A percentile compares a stretch with the other conserved stretches of the same genome.
Conservation (phyloP, 192 early-diverging fungal species). For the Dispira simplex region DNA sequence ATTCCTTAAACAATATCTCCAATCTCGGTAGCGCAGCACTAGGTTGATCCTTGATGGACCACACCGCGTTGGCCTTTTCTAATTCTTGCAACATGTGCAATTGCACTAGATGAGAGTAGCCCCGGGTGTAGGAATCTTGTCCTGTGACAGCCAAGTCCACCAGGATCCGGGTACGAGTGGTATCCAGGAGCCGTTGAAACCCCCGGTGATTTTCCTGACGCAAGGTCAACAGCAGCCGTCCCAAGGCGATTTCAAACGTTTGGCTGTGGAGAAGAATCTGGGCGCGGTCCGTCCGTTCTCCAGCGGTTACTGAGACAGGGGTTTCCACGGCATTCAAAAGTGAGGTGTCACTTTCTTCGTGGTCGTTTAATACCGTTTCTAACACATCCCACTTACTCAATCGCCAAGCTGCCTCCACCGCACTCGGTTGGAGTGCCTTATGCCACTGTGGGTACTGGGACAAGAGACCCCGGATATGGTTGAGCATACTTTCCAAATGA, state of each 20-base stretch:
- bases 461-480: conserved; percentile 25
- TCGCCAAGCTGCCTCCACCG: conserved; percentile 49
- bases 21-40: conserved; percentile 6
- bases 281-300: neutral
- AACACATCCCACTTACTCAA: conserved; percentile 39
- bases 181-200: conserved; percentile 22
- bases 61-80: conserved; percentile 20
- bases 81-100: conserved; percentile 54
- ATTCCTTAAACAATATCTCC: conserved; percentile 17
- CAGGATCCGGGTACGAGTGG: conserved; percentile 28
- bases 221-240: conserved; percentile 28
- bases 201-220: conserved; percentile 17
- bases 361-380: conserved; percentile 14
- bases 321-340: conserved; percentile 11
- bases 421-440: conserved; percentile 24
- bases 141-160: conserved; percentile 36
- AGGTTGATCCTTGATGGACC: neutral
- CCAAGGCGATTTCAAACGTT: conserved; percentile 40
- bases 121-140: conserved; percentile 44
- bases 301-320: conserved; percentile 16
- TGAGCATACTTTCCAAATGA: conserved; percentile 39
- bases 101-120: conserved; percentile 41
- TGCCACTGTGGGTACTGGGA: conserved; percentile 31
- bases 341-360: neutral
- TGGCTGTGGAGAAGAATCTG: neutral